A percentile compares a stretch with the other conserved stretches of the same genome.
These are phyloP conservation scores for Suhomyces yuchorum DNA, from an alignment of 1,139 yeast species.

Conservation along the genomic window DNA sequence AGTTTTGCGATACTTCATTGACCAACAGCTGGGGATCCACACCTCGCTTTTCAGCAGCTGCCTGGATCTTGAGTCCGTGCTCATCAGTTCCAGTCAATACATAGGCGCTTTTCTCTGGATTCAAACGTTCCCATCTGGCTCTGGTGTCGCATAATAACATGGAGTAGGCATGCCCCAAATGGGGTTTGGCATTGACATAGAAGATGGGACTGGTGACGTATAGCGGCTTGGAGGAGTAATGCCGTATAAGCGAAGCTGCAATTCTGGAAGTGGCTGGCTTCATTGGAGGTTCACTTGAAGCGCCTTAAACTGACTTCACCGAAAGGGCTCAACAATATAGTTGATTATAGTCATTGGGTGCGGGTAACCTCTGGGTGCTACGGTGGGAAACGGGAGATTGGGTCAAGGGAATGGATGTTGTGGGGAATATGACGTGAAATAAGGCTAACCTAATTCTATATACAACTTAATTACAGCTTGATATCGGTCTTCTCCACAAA, in stretches of 20 bases:
- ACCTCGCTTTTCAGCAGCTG: slow-evolving; percentile 58
- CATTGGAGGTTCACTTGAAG: not conserved
- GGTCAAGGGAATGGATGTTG: not conserved
- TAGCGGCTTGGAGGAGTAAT: slow-evolving; percentile 30
- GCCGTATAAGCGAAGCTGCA: slow-evolving; percentile 1
- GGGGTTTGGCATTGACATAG: slow-evolving; percentile 95
- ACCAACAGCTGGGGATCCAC: slow-evolving; percentile 67
- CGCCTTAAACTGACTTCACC: too few relatives aligned
- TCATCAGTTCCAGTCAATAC: slow-evolving; percentile 96
- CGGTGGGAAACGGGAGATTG: too few relatives aligned
- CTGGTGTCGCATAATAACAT: slow-evolving; percentile 82
- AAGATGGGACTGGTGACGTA: slow-evolving; percentile 92
- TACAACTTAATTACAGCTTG: slow-evolving; percentile 1
- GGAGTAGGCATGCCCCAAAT: slow-evolving; percentile 89
- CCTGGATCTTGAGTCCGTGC: slow-evolving; percentile 90
- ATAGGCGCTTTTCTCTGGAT: slow-evolving; percentile 41
- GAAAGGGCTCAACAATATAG: not conserved
- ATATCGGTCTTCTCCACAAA: slow-evolving; percentile 59
- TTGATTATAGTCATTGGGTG: not conserved
- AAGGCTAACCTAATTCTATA: not conserved
- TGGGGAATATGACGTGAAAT: not conserved
- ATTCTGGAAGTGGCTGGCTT: not conserved
- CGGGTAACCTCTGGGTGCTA: not conserved
- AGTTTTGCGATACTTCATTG: slow-evolving; percentile 66
- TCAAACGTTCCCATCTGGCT: slow-evolving; percentile 66